Percentiles rank a stretch among this genome's conserved stretches.
Evolutionary conservation across 768 basidiomycete species (phyloP).

Genomic region (Rhodocollybia butyracea): DNA sequence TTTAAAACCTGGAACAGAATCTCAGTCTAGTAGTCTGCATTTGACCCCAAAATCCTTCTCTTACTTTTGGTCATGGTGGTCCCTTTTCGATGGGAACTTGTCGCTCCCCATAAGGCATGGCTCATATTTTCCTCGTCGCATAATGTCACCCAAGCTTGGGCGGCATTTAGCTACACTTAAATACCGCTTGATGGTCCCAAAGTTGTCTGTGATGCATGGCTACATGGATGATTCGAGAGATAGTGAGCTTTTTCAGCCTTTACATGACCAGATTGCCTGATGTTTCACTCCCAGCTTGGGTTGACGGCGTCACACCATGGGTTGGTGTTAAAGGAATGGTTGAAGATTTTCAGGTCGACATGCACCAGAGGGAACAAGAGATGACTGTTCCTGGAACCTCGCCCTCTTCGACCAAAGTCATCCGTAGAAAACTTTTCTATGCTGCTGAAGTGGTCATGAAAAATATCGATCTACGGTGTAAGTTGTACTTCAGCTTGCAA

Average conservation of each 20-base stretch:
- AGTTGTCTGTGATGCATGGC: slow-evolving; percentile 80
- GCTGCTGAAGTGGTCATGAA: slow-evolving; percentile 82
- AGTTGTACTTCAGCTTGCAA: background rate
- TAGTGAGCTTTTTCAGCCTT: slow-evolving; percentile 28
- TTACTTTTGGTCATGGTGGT: slow-evolving; percentile 93
- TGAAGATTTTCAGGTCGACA: slow-evolving; percentile 79
- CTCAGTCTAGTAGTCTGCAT: slow-evolving; percentile 68
- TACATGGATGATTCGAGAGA: slow-evolving; percentile 81
- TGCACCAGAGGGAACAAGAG: slow-evolving; percentile 92
- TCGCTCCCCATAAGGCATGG: slow-evolving; percentile 89
- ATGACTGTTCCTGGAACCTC: slow-evolving; percentile 52
- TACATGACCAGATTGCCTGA: background rate
- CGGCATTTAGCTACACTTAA: slow-evolving; percentile 89
- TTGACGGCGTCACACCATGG: slow-evolving; percentile 70
- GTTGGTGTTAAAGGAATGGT: slow-evolving; percentile 86
- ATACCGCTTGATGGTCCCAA: slow-evolving; percentile 76
- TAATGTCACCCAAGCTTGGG: slow-evolving; percentile 82
- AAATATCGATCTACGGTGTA: slow-evolving; percentile 62
- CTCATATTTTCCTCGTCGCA: slow-evolving; percentile 67
- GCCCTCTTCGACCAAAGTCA: slow-evolving; percentile 53
- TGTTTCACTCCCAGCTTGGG: slow-evolving; percentile 54
- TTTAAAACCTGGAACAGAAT: slow-evolving; percentile 20
- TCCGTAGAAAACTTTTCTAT: slow-evolving; percentile 81
- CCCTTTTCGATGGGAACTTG: slow-evolving; percentile 72
- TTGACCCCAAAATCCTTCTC: slow-evolving; percentile 81